Percentiles rank a stretch among this genome's conserved stretches.
Evolutionary conservation across 805 yeast species (phyloP).

Genomic region (Yarrowia keelungensis): DNA sequence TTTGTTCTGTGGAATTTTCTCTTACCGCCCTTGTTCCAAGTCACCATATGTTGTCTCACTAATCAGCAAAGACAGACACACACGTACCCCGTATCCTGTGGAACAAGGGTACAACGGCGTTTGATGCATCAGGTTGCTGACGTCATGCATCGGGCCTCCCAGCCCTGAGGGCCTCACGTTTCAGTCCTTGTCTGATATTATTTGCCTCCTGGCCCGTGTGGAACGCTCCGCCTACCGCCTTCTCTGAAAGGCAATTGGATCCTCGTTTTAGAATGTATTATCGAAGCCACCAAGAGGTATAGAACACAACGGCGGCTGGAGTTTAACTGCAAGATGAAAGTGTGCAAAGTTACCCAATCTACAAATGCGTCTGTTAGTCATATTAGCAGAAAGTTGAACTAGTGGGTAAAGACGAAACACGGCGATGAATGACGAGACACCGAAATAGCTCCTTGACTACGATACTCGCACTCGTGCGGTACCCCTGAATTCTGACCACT

Average conservation of each 20-base stretch:
- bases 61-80: conserved; percentile 6
- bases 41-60: conserved; percentile 18
- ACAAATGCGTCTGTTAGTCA: conserved; percentile 24
- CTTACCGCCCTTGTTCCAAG: background rate
- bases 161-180: background rate
- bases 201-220: background rate
- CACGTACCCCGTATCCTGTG: conserved; percentile 12
- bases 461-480: too few species aligned
- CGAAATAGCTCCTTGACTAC: too few species aligned
- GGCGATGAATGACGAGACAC: too few species aligned
- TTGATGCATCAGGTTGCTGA: conserved; percentile 17
- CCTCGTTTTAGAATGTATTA: conserved; percentile 3
- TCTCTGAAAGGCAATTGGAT: background rate
- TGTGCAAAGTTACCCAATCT: too few species aligned
- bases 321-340: background rate
- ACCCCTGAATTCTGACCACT: too few species aligned
- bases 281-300: conserved; percentile 31
- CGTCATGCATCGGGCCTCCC: background rate
- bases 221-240: background rate
- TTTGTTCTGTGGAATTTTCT: background rate
- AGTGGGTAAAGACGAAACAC: background rate
- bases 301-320: conserved; percentile 27
- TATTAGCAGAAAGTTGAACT: conserved; percentile 1
- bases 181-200: background rate
- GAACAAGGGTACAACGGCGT: conserved; percentile 1